Evolutionary conservation across 2,329 filamentous ascomycete species (phyloP).

Genomic region (Orbilia ellipsospora): DNA sequence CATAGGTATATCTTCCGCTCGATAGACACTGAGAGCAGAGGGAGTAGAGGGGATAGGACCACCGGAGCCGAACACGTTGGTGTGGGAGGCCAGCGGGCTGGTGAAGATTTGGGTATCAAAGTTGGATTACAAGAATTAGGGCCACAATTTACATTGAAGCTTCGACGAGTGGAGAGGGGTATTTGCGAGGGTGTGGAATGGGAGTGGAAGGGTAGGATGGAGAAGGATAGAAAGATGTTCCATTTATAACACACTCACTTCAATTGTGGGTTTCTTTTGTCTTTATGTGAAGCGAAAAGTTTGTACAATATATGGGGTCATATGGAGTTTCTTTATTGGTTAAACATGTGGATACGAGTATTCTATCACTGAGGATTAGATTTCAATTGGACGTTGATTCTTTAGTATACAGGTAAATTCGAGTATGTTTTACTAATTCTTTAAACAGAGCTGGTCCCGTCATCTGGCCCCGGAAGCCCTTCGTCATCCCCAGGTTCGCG

Average conservation of each 20-base stretch:
- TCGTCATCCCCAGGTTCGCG: slow-evolving; percentile 62
- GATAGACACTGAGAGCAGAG: slow-evolving; percentile 29
- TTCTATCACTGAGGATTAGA: no score
- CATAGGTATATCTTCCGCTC: slow-evolving; percentile 95
- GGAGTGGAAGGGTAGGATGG: slow-evolving; percentile 96
- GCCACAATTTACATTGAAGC: slow-evolving; percentile 83
- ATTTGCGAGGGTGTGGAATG: slow-evolving; percentile 86
- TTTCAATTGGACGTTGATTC: no score
- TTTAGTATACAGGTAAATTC: no score
- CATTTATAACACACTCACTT: slow-evolving; percentile 72
- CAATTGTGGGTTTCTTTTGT: background rate
- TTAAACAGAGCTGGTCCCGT: slow-evolving; percentile 24
- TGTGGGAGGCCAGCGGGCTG: slow-evolving; percentile 75
- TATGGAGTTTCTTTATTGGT: slow-evolving; percentile 16
- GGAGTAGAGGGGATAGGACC: slow-evolving; percentile 63
- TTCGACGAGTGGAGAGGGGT: slow-evolving; percentile 90
- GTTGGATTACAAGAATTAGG: slow-evolving; percentile 92
- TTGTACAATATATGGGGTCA: slow-evolving; percentile 9
- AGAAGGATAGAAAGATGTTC: slow-evolving; percentile 93
- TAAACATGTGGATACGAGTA: no score
- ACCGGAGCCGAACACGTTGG: slow-evolving; percentile 71
- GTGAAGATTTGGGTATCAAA: slow-evolving; percentile 76
- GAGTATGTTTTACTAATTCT: background rate
- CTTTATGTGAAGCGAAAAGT: background rate
- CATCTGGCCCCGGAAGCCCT: slow-evolving; percentile 51